Evolutionary conservation across 2,329 filamentous ascomycete species (phyloP).

Genomic region (Phoma sp.): DNA sequence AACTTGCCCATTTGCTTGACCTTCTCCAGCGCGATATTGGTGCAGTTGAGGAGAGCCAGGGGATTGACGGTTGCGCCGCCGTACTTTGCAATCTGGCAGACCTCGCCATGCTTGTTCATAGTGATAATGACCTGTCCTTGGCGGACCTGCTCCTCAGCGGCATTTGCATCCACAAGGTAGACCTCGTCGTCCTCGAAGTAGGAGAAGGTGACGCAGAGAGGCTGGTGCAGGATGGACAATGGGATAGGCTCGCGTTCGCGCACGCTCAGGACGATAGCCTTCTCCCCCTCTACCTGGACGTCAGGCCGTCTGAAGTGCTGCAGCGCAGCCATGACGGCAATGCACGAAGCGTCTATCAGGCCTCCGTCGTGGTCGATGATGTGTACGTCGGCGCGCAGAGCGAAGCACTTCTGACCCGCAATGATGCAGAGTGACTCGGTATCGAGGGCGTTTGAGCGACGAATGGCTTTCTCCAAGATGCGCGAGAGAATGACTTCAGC

Average conservation of each 20-base stretch:
- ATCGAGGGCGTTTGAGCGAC: constrained; percentile 88
- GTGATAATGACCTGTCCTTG: constrained; percentile 79
- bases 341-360: constrained; percentile 82
- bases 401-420: constrained; percentile 89
- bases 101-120: constrained; percentile 86
- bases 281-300: constrained; percentile 82
- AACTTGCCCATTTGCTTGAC: constrained; percentile 79
- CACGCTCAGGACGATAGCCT: constrained; percentile 80
- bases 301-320: constrained; percentile 92
- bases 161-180: constrained; percentile 73
- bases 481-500: constrained; percentile 85
- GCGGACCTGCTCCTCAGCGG: constrained; percentile 77
- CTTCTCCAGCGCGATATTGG: constrained; percentile 74
- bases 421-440: constrained; percentile 95
- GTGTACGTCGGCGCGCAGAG: constrained; percentile 88
- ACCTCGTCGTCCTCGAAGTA: constrained; percentile 78
- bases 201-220: constrained; percentile 88
- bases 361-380: constrained; percentile 91
- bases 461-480: constrained; percentile 90
- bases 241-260: constrained; percentile 89
- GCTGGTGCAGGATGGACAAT: constrained; percentile 88
- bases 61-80: constrained; percentile 85
- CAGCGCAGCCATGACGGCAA: constrained; percentile 85
- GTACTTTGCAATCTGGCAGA: constrained; percentile 90
- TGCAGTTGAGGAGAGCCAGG: constrained; percentile 75